Evolutionary conservation across 2,329 filamentous ascomycete genomes (phyloP).

Genomic region (Fusarium fracticaudum): DNA sequence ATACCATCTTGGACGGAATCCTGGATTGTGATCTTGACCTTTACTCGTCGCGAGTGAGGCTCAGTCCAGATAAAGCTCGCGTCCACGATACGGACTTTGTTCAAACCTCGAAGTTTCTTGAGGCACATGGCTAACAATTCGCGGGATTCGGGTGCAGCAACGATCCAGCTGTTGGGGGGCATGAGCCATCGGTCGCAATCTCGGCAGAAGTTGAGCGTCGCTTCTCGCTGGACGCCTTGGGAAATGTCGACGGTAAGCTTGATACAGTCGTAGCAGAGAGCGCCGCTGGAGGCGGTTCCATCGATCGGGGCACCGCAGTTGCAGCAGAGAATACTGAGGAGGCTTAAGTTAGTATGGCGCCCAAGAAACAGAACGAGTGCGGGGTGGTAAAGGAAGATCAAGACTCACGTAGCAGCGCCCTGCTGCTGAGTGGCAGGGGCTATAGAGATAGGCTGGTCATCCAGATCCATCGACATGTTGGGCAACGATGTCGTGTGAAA

Average conservation of each 20-base stretch:
- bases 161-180: conserved; percentile 86
- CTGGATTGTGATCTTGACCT: conserved; percentile 95
- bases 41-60: conserved; percentile 90
- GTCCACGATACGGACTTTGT: conserved; percentile 93
- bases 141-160: conserved; percentile 85
- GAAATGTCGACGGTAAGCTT: conserved; percentile 95
- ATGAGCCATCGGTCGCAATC: conserved; percentile 96
- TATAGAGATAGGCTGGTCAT: conserved; percentile 54
- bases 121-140: conserved; percentile 93
- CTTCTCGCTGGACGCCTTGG: conserved; percentile 89
- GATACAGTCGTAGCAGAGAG: conserved; percentile 95
- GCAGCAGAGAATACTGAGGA: conserved; percentile 81
- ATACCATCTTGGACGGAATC: conserved; percentile 70
- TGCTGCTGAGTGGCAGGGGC: conserved; percentile 46
- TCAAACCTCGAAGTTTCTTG: conserved; percentile 84
- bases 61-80: conserved; percentile 98
- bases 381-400: conserved; percentile 12
- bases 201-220: conserved; percentile 87
- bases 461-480: conserved; percentile 56
- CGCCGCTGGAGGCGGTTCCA: conserved; percentile 84
- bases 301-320: conserved; percentile 97
- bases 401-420: conserved; percentile 53
- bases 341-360: conserved; percentile 20
- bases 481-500: conserved; percentile 27
- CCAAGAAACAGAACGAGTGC: conserved; percentile 13